Percentiles rank a stretch among this genome's conserved stretches.
These are phyloP conservation scores for Neonectria ditissima DNA, from an alignment of 2,329 filamentous ascomycete genomes.

Conservation along the genomic window DNA sequence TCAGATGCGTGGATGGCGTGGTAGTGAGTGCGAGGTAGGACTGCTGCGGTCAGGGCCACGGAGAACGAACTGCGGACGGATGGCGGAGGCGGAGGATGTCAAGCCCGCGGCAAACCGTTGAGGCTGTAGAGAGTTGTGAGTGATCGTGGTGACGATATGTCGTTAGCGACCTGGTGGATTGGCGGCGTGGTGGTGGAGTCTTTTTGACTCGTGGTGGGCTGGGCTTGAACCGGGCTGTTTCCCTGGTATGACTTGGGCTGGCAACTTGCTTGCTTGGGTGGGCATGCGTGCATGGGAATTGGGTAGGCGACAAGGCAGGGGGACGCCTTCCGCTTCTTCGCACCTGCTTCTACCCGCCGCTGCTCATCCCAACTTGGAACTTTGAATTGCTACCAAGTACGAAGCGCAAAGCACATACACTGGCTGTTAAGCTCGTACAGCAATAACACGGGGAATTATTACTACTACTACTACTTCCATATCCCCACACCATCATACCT, in stretches of 20 bases:
- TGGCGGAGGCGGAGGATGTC: conserved; percentile 10
- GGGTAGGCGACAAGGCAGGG: conserved; percentile 3
- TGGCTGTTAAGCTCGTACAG: background rate
- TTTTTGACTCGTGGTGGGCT: conserved; percentile 11
- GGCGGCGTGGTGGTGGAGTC: conserved; percentile 29
- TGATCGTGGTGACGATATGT: conserved; percentile 26
- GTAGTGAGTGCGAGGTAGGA: background rate
- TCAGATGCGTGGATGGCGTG: conserved; percentile 1
- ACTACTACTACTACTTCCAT: background rate
- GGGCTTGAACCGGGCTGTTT: conserved; percentile 4
- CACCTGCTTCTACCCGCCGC: background rate
- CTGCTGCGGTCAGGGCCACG: background rate
- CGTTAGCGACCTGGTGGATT: conserved; percentile 16
- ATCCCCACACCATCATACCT: background rate
- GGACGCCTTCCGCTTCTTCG: background rate
- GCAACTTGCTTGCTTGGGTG: background rate
- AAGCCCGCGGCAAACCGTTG: conserved; percentile 17
- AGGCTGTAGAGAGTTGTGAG: conserved; percentile 15
- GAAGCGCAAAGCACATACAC: background rate
- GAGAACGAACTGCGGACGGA: conserved; percentile 1
- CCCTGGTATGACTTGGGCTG: background rate
- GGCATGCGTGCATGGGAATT: conserved; percentile 12
- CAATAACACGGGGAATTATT: conserved; percentile 2
- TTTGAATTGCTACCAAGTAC: background rate
- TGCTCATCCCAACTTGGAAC: background rate